Conservation (phyloP, 768 basidiomycete species). For the Trametes villosa region DNA sequence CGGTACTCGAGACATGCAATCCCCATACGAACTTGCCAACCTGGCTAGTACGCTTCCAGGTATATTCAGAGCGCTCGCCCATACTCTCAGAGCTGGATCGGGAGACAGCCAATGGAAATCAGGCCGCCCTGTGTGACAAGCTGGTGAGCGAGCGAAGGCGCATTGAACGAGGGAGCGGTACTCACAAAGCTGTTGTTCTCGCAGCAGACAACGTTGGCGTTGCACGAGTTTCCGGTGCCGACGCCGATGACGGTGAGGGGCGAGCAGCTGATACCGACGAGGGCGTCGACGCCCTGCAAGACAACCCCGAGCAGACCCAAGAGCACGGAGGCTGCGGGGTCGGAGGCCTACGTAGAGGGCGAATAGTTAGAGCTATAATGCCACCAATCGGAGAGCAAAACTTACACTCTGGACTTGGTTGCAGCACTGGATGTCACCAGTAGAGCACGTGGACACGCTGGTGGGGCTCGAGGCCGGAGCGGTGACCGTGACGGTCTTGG, state of each 20-base stretch:
- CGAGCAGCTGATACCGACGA: conserved; percentile 17
- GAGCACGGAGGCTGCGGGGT: background rate
- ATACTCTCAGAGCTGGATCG: conserved; percentile 10
- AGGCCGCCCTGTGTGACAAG: conserved; percentile 8
- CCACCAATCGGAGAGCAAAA: background rate
- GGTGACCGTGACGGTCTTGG: conserved; percentile 20
- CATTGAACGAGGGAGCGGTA: background rate
- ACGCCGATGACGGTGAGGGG: conserved; percentile 19
- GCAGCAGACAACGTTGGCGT: conserved; percentile 17
- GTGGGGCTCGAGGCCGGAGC: background rate
- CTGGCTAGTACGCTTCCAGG: too few relatives aligned
- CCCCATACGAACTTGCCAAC: too few relatives aligned
- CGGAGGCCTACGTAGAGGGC: background rate
- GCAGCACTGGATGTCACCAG: conserved; percentile 19
- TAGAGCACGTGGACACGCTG: conserved; percentile 8
- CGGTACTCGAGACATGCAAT: too few relatives aligned
- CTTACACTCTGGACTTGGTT: conserved; percentile 1
- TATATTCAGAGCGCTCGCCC: background rate
- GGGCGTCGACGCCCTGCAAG: background rate
- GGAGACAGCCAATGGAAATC: conserved; percentile 25
- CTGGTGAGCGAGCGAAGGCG: background rate
- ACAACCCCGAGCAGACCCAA: conserved; percentile 16
- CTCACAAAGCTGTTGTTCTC: conserved; percentile 17
- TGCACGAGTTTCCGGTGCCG: background rate
- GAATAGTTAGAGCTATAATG: background rate